Conservation (phyloP, 2,329 filamentous ascomycete genomes). For the Cyphellophora europaea region DNA sequence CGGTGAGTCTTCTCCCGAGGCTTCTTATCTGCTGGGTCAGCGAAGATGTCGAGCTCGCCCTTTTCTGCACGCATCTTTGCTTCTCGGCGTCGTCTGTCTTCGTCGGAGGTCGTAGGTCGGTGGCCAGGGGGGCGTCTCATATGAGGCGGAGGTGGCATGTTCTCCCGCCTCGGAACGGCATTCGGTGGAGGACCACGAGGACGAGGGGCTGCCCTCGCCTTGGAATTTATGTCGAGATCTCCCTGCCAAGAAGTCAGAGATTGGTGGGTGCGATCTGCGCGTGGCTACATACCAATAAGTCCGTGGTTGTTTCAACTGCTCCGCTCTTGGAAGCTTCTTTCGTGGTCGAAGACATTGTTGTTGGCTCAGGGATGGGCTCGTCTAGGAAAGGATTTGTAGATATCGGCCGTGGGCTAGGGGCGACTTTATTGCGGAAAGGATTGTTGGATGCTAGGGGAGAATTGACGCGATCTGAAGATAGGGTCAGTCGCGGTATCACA, state of each 20-base stretch:
- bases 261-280: constrained; percentile 3
- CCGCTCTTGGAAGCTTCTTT: constrained; percentile 13
- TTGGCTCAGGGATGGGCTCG: constrained; percentile 20
- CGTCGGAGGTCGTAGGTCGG: constrained; percentile 24
- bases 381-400: constrained; percentile 57
- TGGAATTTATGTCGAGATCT: constrained; percentile 24
- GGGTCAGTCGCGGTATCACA: too few species aligned
- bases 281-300: constrained; percentile 47
- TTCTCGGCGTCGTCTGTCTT: constrained; percentile 19
- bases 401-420: constrained; percentile 26
- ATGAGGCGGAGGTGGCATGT: constrained; percentile 19
- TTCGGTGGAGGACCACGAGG: constrained; percentile 15
- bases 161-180: constrained; percentile 23
- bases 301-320: constrained; percentile 40
- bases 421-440: constrained; percentile 39
- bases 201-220: constrained; percentile 20
- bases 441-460: constrained; percentile 34
- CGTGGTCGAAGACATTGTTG: constrained; percentile 3
- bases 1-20: constrained; percentile 37
- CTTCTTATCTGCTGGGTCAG: constrained; percentile 30
- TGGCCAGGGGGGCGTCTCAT: constrained; percentile 19
- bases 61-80: constrained; percentile 27
- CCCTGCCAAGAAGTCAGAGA: constrained; percentile 25
- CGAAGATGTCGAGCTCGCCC: constrained; percentile 38
- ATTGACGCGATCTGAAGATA: constrained; percentile 14